These are phyloP conservation scores for Datura wrightii DNA, from an alignment of 257 asterid species.

Conservation along the genomic window DNA sequence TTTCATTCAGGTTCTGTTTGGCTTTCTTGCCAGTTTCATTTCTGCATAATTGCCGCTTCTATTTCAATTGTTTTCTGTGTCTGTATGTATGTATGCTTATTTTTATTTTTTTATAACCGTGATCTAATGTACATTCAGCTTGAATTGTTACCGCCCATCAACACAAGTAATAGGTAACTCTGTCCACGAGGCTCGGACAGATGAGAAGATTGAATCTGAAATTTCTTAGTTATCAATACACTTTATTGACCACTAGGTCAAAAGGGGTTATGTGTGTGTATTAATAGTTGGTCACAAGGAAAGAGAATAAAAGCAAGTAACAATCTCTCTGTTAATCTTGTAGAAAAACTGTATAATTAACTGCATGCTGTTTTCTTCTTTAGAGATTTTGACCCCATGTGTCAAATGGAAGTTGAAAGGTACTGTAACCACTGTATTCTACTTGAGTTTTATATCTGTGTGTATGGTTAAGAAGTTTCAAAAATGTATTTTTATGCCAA, in stretches of 20 bases:
- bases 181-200: too few species aligned
- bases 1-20: slow-evolving; percentile 57
- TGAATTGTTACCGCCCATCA: too few species aligned
- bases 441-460: neutral
- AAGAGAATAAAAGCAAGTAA: neutral
- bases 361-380: too few species aligned
- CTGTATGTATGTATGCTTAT: neutral
- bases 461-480: neutral
- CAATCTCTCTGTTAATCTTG: neutral
- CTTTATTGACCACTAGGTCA: too few species aligned
- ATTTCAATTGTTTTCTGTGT: neutral
- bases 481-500: too few species aligned
- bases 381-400: too few species aligned
- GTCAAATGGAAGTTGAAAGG: too few species aligned
- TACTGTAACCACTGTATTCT: neutral
- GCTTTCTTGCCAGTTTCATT: neutral
- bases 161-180: too few species aligned
- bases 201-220: too few species aligned
- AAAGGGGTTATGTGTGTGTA: neutral
- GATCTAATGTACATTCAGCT: too few species aligned
- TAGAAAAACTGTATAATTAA: neutral
- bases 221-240: too few species aligned
- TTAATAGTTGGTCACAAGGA: neutral
- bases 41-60: neutral
- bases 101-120: too few species aligned